Conservation (phyloP, 768 basidiomycete genomes). For the Nidularia pulvinata region DNA sequence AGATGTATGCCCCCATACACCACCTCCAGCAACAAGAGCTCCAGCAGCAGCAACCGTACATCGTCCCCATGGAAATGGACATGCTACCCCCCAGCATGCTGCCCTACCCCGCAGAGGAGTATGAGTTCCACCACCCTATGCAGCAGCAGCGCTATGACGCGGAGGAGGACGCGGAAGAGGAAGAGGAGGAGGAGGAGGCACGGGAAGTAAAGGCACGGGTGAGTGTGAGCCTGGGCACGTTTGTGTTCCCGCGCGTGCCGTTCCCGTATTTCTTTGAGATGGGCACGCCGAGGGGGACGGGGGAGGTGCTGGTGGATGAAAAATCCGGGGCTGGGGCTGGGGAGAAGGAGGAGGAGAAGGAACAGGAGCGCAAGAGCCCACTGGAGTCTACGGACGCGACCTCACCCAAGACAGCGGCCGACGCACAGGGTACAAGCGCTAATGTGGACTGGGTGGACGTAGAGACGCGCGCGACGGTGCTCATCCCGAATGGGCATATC, state of each 20-base stretch:
- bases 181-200: slow-evolving; percentile 11
- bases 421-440: slow-evolving; percentile 9
- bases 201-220: slow-evolving; percentile 17
- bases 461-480: slow-evolving; percentile 49
- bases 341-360: slow-evolving; percentile 10
- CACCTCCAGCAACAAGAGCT: neutral
- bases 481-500: slow-evolving; percentile 60
- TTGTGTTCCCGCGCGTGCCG: slow-evolving; percentile 54
- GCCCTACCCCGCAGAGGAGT: neutral
- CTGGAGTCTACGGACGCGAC: no score
- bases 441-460: no score
- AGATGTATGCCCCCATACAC: neutral
- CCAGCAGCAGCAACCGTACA: neutral
- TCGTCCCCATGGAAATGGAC: neutral
- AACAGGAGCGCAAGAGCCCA: no score
- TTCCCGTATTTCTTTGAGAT: slow-evolving; percentile 56
- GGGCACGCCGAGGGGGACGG: slow-evolving; percentile 17
- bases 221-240: slow-evolving; percentile 50
- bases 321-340: slow-evolving; percentile 12
- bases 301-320: slow-evolving; percentile 10
- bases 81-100: neutral
- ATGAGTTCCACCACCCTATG: neutral
- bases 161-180: slow-evolving; percentile 6
- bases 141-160: neutral
- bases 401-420: slow-evolving; percentile 6